phyloP scores from a whole-genome alignment of 2,329 filamentous ascomycete genomes.

The Clonostachys rhizophaga region DNA sequence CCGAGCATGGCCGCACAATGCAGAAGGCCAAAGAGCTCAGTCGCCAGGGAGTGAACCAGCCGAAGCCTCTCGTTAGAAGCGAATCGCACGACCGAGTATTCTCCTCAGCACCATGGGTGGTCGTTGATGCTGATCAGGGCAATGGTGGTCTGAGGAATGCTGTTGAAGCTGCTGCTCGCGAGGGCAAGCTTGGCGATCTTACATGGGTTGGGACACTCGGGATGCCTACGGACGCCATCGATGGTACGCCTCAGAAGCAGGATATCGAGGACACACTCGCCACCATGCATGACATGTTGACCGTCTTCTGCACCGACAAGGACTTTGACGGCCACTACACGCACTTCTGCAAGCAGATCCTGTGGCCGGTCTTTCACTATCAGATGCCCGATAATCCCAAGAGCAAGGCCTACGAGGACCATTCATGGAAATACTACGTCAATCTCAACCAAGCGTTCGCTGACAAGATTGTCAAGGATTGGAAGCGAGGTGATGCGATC shows the following conservation, averaged over 20 bases:
- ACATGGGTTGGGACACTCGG: constrained; percentile 91
- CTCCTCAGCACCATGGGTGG: constrained; percentile 74
- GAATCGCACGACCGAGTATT: constrained; percentile 67
- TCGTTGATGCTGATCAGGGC: constrained; percentile 82
- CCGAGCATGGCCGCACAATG: constrained; percentile 58
- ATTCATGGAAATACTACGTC: constrained; percentile 94
- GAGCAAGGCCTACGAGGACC: constrained; percentile 96
- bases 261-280: constrained; percentile 81
- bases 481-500: constrained; percentile 88
- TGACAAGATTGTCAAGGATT: constrained; percentile 83
- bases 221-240: constrained; percentile 86
- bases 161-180: constrained; percentile 69
- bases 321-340: constrained; percentile 94
- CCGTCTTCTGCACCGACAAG: constrained; percentile 83
- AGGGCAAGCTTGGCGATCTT: constrained; percentile 62
- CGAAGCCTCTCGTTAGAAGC: constrained; percentile 44
- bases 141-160: constrained; percentile 92
- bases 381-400: constrained; percentile 97
- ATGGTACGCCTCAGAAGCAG: constrained; percentile 67
- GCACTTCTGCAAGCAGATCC: constrained; percentile 95
- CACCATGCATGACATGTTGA: constrained; percentile 75
- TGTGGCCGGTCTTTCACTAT: constrained; percentile 98
- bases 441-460: constrained; percentile 92
- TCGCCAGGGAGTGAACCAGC: constrained; percentile 53
- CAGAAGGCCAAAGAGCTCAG: constrained; percentile 55